Conservation (phyloP, 176 grass and related monocot species). For the Rhynchospora breviuscula region DNA sequence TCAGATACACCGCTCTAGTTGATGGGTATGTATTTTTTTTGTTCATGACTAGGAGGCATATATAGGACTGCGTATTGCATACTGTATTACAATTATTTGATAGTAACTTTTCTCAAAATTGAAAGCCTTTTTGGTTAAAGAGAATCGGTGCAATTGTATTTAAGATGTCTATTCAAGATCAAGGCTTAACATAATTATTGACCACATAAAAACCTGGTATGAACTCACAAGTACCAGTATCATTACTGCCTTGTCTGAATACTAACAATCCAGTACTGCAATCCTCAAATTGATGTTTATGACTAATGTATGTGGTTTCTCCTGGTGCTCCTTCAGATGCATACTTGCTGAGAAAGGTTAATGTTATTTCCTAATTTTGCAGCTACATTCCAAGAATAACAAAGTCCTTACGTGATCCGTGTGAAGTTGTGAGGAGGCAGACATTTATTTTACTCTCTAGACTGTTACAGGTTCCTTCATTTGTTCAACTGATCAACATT, state of each 20-base stretch:
- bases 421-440: slow-evolving; percentile 92
- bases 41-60: background rate
- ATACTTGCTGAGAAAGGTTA: slow-evolving; percentile 22
- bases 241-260: background rate
- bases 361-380: slow-evolving; percentile 27
- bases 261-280: background rate
- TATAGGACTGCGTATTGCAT: background rate
- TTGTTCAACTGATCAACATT: slow-evolving; percentile 13
- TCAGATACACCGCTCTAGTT: slow-evolving; percentile 85
- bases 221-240: background rate
- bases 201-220: background rate
- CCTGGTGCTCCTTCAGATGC: slow-evolving; percentile 5
- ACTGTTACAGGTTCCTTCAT: slow-evolving; percentile 65
- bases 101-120: background rate
- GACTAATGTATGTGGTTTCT: background rate
- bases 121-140: background rate
- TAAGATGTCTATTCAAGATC: background rate
- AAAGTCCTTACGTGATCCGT: slow-evolving; percentile 75
- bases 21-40: slow-evolving; percentile 56
- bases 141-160: background rate
- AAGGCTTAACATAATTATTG: background rate
- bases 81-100: background rate
- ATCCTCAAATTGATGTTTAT: background rate
- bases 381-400: slow-evolving; percentile 94
- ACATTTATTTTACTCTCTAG: slow-evolving; percentile 89